A percentile compares a stretch with the other conserved stretches of the same genome.
These are phyloP conservation scores for Cercophora sp. DNA, from an alignment of 495 filamentous ascomycete genomes.

Conservation along the genomic window DNA sequence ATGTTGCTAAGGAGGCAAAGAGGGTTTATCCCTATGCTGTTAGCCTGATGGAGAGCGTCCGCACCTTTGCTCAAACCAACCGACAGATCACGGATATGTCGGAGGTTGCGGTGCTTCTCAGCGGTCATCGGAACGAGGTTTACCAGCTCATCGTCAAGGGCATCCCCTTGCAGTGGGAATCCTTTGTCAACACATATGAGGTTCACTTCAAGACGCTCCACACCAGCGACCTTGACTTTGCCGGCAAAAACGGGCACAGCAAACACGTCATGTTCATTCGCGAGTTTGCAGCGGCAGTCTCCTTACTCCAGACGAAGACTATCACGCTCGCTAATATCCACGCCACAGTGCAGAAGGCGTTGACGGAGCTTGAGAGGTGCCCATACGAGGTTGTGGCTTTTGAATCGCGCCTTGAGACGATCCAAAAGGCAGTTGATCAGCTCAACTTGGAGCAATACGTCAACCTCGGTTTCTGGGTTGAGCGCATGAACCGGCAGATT, in stretches of 20 bases:
- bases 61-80: slow-evolving; percentile 82
- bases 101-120: slow-evolving; percentile 79
- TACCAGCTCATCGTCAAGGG: slow-evolving; percentile 79
- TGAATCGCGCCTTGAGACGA: slow-evolving; percentile 70
- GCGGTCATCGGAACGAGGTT: slow-evolving; percentile 84
- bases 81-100: slow-evolving; percentile 76
- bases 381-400: slow-evolving; percentile 74
- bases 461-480: slow-evolving; percentile 85
- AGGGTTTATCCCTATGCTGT: slow-evolving; percentile 96
- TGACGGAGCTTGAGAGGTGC: slow-evolving; percentile 79
- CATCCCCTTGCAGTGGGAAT: slow-evolving; percentile 88
- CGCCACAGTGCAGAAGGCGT: slow-evolving; percentile 74
- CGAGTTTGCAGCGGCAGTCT: slow-evolving; percentile 81
- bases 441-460: slow-evolving; percentile 92
- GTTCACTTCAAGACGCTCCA: slow-evolving; percentile 67
- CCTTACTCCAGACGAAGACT: slow-evolving; percentile 81
- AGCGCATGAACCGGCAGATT: slow-evolving; percentile 76
- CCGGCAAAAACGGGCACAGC: slow-evolving; percentile 66
- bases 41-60: slow-evolving; percentile 94
- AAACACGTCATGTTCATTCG: slow-evolving; percentile 94
- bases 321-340: slow-evolving; percentile 72
- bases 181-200: slow-evolving; percentile 94
- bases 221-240: slow-evolving; percentile 57
- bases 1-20: slow-evolving; percentile 93
- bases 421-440: slow-evolving; percentile 89